phyloP scores from a whole-genome alignment of 208 protist genomes.

The Trypanosoma platydactyli region DNA sequence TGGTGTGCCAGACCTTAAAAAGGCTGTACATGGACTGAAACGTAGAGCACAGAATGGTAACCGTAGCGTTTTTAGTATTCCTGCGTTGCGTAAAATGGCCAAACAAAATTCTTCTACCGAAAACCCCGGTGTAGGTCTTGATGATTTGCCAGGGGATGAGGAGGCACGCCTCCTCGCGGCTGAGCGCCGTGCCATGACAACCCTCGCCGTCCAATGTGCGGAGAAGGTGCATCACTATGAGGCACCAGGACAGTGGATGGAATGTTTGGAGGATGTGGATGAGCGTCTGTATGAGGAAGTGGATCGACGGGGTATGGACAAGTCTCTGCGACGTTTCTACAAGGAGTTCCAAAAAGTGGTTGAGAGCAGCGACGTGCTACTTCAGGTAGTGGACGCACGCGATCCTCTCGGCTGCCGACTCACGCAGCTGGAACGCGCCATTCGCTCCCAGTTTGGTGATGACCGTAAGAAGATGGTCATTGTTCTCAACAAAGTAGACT shows the following conservation, averaged over 20 bases:
- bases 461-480: conserved; percentile 93
- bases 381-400: conserved; percentile 97
- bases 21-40: conserved; percentile 56
- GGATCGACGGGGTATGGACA: conserved; percentile 52
- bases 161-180: conserved; percentile 45
- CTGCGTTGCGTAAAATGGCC: conserved; percentile 20
- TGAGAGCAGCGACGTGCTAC: conserved; percentile 94
- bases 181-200: conserved; percentile 67
- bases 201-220: conserved; percentile 66
- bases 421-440: conserved; percentile 90
- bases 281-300: conserved; percentile 45
- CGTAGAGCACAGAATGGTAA: conserved; percentile 60
- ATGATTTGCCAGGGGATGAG: conserved; percentile 17
- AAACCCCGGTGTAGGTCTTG: not conserved
- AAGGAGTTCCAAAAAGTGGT: conserved; percentile 93
- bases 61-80: conserved; percentile 77
- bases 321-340: conserved; percentile 84
- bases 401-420: conserved; percentile 97
- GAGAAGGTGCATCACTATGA: conserved; percentile 80
- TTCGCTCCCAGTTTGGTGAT: conserved; percentile 87
- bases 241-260: conserved; percentile 41
- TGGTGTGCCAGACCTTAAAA: conserved; percentile 79
- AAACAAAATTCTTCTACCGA: conserved; percentile 4
- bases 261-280: conserved; percentile 32
- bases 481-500: conserved; percentile 98